Percentiles rank a stretch among this genome's conserved stretches.
Evolutionary conservation across 2,329 filamentous ascomycete genomes (phyloP).

Genomic region (Lecanoromycetidae sp.): DNA sequence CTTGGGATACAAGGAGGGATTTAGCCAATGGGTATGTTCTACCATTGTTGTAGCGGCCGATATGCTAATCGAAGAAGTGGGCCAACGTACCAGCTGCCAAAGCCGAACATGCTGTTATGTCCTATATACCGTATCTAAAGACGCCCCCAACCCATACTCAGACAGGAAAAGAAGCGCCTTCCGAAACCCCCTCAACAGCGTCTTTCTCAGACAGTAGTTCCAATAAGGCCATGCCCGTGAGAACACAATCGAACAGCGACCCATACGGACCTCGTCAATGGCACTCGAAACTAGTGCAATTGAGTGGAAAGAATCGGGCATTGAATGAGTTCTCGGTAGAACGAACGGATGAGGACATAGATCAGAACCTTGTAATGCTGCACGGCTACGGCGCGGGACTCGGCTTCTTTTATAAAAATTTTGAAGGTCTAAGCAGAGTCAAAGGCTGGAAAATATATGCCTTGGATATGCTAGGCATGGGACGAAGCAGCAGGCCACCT

Average conservation of each 20-base stretch:
- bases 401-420: slow-evolving; percentile 98
- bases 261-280: slow-evolving; percentile 77
- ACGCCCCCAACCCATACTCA: slow-evolving; percentile 57
- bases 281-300: slow-evolving; percentile 70
- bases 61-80: slow-evolving; percentile 50
- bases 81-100: slow-evolving; percentile 64
- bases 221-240: slow-evolving; percentile 30
- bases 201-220: slow-evolving; percentile 28
- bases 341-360: slow-evolving; percentile 61
- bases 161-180: slow-evolving; percentile 43
- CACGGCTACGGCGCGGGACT: slow-evolving; percentile 94
- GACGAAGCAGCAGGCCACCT: slow-evolving; percentile 67
- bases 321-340: slow-evolving; percentile 91
- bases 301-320: slow-evolving; percentile 74
- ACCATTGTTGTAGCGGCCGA: not conserved
- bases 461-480: slow-evolving; percentile 92
- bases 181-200: slow-evolving; percentile 29
- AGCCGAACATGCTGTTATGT: slow-evolving; percentile 80
- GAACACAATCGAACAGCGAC: slow-evolving; percentile 47
- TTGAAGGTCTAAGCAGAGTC: slow-evolving; percentile 68
- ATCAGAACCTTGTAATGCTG: slow-evolving; percentile 86
- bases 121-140: slow-evolving; percentile 69
- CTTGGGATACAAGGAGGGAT: slow-evolving; percentile 80
- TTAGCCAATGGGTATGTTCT: slow-evolving; percentile 70
- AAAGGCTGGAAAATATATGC: slow-evolving; percentile 82